Conservation (phyloP, 805 yeast genomes). For the Kockiozyma suomiensis region DNA sequence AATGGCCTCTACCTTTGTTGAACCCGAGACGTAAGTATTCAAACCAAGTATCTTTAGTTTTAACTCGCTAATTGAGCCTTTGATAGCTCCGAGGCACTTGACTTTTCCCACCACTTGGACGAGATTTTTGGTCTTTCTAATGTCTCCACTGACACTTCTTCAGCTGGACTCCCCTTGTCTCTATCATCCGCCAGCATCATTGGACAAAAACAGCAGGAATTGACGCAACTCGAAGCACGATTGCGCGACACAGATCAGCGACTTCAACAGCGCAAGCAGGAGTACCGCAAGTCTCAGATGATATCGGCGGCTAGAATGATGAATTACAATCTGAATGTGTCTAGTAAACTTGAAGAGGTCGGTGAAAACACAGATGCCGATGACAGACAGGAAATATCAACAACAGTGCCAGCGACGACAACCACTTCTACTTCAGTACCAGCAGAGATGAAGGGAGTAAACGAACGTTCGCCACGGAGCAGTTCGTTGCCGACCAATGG, state of each 20-base stretch:
- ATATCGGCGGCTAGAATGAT: not conserved
- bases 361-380: not conserved
- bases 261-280: constrained; percentile 7
- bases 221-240: constrained; percentile 2
- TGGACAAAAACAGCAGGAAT: constrained; percentile 12
- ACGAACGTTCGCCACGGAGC: not conserved
- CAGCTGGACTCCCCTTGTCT: constrained; percentile 7
- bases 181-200: constrained; percentile 5
- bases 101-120: constrained; percentile 18
- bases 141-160: not conserved
- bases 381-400: no score
- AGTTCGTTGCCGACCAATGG: not conserved
- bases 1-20: not conserved
- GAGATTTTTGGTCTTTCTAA: constrained; percentile 20
- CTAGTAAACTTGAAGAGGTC: not conserved
- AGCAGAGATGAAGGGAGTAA: not conserved
- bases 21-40: constrained; percentile 9
- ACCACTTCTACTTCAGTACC: not conserved
- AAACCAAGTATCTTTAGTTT: not conserved
- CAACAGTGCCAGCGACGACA: no score
- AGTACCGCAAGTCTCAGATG: constrained; percentile 10
- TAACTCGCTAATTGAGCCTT: not conserved
- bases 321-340: not conserved
- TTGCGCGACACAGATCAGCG: constrained; percentile 20
- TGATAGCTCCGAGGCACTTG: constrained; percentile 10